Evolutionary conservation across 2,329 filamentous ascomycete genomes (phyloP), one percentile per base, ranked within the genome.

Genomic region (Colletotrichum tanaceti): DNA sequence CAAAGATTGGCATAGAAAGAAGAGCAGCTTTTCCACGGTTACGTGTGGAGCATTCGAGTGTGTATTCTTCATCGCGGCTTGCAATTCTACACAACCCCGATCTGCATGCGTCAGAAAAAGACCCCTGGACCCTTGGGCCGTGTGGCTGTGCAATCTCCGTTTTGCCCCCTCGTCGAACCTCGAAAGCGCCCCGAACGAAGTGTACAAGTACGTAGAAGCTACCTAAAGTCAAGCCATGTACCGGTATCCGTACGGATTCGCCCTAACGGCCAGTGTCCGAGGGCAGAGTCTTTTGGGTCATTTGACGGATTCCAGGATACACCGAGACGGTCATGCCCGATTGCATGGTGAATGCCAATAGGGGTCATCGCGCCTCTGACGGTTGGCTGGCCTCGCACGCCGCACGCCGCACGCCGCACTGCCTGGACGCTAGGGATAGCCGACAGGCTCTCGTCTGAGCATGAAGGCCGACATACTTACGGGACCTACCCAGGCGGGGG

Each of bases 111-210:
- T 20, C 22, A 32, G 32, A 47, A 44, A 44, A 46, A 54, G 41
- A 68, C 52, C 63, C 66, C 67, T 70, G 64, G 58, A 68, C 67
- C 63, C 64, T 63, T 68, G 28, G 22, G 13, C 46, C 22, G 22
- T 68, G 67, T 70, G 67, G 67, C 67, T 70, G 67, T 68, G 67
- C 53, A 70, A 63, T 70, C 64, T 58, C 64, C 64, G 58, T 58
- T 59, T 54, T 54, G 63, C 67, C 58, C 41, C 63, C 63, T 54
- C 50, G 28, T 20, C 44, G 44, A 59, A 55, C 50, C 28, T 20
- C 44, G 44, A 59, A 55, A 39, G n/a, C 24, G 61, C 60, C 60
- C 39, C 50, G 55, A 22, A 35, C 46, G 32, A 59, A 47, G 14
- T 50, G 46, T n/a, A n/a, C n/a, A n/a, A n/a, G n/a, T n/a, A n/a